phyloP scores from a whole-genome alignment of 768 basidiomycete genomes.

The Amyloporia xantha region DNA sequence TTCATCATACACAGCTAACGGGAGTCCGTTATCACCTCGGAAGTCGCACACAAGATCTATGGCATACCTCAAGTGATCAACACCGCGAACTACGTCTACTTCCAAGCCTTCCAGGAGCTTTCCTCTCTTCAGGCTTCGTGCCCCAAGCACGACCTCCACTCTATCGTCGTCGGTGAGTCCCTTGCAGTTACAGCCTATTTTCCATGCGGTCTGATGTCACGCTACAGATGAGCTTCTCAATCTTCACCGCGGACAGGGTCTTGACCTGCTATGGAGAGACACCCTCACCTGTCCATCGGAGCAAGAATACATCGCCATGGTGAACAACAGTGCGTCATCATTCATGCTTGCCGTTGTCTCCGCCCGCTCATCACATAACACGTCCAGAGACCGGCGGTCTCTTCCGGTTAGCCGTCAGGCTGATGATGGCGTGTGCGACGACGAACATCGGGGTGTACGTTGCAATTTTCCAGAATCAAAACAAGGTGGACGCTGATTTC shows the following conservation, averaged over 20 bases:
- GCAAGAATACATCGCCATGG: slow-evolving; percentile 93
- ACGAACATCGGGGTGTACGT: slow-evolving; percentile 53
- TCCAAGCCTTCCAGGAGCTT: slow-evolving; percentile 85
- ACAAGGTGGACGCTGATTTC: background rate
- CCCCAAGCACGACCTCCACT: background rate
- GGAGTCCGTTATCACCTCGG: background rate
- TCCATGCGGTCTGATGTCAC: too few species aligned
- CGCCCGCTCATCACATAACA: too few species aligned
- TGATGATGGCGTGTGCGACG: slow-evolving; percentile 90
- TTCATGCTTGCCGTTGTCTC: too few species aligned
- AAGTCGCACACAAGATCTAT: slow-evolving; percentile 93
- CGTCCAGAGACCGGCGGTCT: slow-evolving; percentile 94
- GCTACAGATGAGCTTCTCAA: slow-evolving; percentile 22
- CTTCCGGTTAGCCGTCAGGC: slow-evolving; percentile 84
- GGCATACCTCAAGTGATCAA: slow-evolving; percentile 97
- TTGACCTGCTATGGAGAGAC: slow-evolving; percentile 94
- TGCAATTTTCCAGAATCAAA: background rate
- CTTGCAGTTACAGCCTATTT: too few species aligned
- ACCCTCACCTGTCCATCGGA: slow-evolving; percentile 87
- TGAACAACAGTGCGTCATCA: slow-evolving; percentile 80
- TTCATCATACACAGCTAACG: background rate
- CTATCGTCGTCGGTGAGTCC: background rate
- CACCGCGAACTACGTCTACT: slow-evolving; percentile 94
- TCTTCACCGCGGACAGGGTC: slow-evolving; percentile 90
- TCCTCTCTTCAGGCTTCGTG: slow-evolving; percentile 37